These are phyloP conservation scores for Vanderwaltozyma polyspora DNA, from an alignment of 805 yeast genomes.

Conservation along the genomic window DNA sequence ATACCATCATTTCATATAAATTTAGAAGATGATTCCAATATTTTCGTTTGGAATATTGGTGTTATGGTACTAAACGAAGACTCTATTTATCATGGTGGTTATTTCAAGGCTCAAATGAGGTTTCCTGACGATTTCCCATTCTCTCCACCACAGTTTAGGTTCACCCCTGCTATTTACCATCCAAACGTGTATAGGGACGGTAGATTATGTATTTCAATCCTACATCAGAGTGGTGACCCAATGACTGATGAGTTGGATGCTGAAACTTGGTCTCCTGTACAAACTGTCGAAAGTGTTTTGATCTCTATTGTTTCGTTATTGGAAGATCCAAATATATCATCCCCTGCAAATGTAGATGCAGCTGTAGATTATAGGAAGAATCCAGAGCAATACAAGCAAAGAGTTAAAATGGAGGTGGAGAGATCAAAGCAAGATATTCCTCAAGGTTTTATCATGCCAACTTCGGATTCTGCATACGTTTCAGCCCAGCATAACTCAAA, in stretches of 20 bases:
- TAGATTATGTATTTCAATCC: constrained; percentile 79
- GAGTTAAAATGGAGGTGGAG: constrained; percentile 73
- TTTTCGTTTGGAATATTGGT: constrained; percentile 71
- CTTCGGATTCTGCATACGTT: constrained; percentile 42
- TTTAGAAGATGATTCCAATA: constrained; percentile 46
- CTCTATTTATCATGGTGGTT: constrained; percentile 88
- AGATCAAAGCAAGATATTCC: constrained; percentile 81
- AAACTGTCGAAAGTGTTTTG: constrained; percentile 82
- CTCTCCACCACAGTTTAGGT: constrained; percentile 84
- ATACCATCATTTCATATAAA: constrained; percentile 62
- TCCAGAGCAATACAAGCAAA: constrained; percentile 61
- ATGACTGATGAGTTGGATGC: constrained; percentile 85
- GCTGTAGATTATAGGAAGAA: constrained; percentile 81
- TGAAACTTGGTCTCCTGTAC: constrained; percentile 92
- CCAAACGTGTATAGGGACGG: constrained; percentile 95
- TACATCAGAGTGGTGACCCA: constrained; percentile 86
- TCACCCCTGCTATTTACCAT: constrained; percentile 87
- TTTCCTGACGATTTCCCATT: constrained; percentile 89
- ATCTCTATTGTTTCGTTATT: constrained; percentile 81
- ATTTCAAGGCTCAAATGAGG: constrained; percentile 85
- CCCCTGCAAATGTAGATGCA: constrained; percentile 96
- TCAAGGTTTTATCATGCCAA: constrained; percentile 72
- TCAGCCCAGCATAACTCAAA: constrained; percentile 12
- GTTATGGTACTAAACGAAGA: constrained; percentile 86
- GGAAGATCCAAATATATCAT: constrained; percentile 85